phyloP scores from a whole-genome alignment of 345 rosid genomes.

The Ceriops zippeliana region DNA sequence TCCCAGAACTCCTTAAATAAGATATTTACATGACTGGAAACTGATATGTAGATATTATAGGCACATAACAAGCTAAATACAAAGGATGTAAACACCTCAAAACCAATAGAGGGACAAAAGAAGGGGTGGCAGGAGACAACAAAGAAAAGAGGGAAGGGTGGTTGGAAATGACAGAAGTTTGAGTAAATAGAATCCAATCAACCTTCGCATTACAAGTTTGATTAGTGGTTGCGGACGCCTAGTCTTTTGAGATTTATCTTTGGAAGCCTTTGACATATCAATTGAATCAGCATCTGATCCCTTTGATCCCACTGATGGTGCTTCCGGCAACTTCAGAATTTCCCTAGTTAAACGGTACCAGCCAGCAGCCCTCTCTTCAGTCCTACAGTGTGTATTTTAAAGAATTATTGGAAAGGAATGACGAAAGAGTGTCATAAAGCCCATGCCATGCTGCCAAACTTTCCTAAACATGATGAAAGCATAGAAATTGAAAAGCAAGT shows the following conservation, averaged over 20 bases:
- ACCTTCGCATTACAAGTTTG: conserved; percentile 99
- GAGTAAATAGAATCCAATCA: conserved; percentile 18
- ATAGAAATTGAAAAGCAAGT: neutral
- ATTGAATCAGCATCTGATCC: conserved; percentile 39
- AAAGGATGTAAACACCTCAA: neutral
- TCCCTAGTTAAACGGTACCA: conserved; percentile 99
- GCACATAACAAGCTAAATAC: neutral
- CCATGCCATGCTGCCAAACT: conserved; percentile 1
- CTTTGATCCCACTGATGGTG: conserved; percentile 66
- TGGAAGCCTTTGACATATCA: conserved; percentile 46
- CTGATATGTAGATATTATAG: too few relatives aligned
- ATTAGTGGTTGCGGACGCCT: conserved; percentile 97
- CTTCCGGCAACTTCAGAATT: conserved; percentile 92
- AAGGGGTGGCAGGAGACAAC: neutral
- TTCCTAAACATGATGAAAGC: neutral
- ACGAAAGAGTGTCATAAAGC: neutral
- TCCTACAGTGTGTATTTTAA: conserved; percentile 39
- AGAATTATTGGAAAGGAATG: neutral
- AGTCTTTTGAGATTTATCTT: conserved; percentile 80
- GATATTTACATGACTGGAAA: neutral
- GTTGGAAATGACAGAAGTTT: neutral
- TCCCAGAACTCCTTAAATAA: neutral
- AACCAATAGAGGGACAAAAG: neutral
- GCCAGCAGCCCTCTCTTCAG: conserved; percentile 94
- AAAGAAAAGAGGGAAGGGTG: neutral